These are phyloP conservation scores for Sordariomycetes sp. DNA, from an alignment of 2,329 filamentous ascomycete species.

Conservation along the genomic window DNA sequence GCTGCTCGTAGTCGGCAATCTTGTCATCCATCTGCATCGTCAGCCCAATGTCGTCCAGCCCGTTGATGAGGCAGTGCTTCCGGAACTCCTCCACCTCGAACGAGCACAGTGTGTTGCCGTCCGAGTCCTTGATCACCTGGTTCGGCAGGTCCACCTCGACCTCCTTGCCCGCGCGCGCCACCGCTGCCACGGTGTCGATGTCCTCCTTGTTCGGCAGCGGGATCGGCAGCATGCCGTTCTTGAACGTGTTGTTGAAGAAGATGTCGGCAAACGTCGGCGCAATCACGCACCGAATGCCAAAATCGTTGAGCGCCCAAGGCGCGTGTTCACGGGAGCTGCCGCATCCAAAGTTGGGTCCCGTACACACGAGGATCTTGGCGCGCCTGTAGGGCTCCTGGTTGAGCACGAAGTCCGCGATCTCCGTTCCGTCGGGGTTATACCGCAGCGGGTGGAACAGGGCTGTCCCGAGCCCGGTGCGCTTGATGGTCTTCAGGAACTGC, in stretches of 20 bases:
- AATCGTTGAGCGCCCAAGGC: slow-evolving; percentile 92
- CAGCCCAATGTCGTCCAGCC: slow-evolving; percentile 88
- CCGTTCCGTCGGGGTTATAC: slow-evolving; percentile 61
- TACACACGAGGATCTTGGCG: slow-evolving; percentile 83
- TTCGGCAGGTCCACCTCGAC: slow-evolving; percentile 82
- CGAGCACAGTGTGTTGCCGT: slow-evolving; percentile 60
- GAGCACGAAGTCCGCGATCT: slow-evolving; percentile 75
- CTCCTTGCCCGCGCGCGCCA: slow-evolving; percentile 71
- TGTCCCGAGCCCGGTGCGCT: slow-evolving; percentile 82
- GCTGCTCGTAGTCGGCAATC: slow-evolving; percentile 73
- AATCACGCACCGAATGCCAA: slow-evolving; percentile 89
- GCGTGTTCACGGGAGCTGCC: slow-evolving; percentile 90
- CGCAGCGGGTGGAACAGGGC: slow-evolving; percentile 83
- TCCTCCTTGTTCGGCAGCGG: slow-evolving; percentile 56
- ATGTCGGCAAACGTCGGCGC: slow-evolving; percentile 69
- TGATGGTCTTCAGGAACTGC: slow-evolving; percentile 98
- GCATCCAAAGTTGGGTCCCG: slow-evolving; percentile 90
- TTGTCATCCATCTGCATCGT: slow-evolving; percentile 89
- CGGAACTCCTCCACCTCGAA: slow-evolving; percentile 92
- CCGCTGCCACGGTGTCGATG: slow-evolving; percentile 60
- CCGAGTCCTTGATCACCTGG: slow-evolving; percentile 68
- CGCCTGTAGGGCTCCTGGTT: slow-evolving; percentile 81
- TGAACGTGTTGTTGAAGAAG: slow-evolving; percentile 99
- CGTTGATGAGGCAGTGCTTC: slow-evolving; percentile 89
- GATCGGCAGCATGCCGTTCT: slow-evolving; percentile 97